Evolutionary conservation across 257 asterid species (phyloP).

Genomic region (Echium plantagineum): DNA sequence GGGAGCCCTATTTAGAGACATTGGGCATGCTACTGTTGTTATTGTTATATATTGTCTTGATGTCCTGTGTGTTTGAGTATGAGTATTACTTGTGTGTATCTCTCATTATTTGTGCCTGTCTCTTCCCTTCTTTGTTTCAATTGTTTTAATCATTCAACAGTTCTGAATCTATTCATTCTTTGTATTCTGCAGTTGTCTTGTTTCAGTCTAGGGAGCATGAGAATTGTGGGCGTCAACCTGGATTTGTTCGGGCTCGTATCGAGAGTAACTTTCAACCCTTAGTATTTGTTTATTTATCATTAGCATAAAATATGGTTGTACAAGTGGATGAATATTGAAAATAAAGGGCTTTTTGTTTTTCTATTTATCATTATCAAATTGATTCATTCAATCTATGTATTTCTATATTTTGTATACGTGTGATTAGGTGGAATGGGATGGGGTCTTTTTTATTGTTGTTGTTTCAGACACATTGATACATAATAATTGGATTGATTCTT

Average conservation of each 20-base stretch:
- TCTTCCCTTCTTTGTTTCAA: background rate
- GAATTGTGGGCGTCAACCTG: slow-evolving; percentile 84
- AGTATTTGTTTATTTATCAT: slow-evolving; percentile 10
- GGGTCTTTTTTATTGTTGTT: background rate
- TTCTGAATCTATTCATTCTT: slow-evolving; percentile 1
- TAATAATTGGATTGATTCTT: background rate
- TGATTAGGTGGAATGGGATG: background rate
- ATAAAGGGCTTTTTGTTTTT: background rate
- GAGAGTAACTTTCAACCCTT: slow-evolving; percentile 51
- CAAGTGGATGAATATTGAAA: background rate
- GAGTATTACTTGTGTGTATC: background rate
- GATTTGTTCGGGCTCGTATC: slow-evolving; percentile 85
- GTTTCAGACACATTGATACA: background rate
- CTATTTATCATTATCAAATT: too few species aligned
- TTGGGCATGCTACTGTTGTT: too few species aligned
- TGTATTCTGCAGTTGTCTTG: slow-evolving; percentile 59
- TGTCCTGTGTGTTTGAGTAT: background rate
- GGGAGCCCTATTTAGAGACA: too few species aligned
- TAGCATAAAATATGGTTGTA: background rate
- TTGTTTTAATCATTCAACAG: slow-evolving; percentile 1
- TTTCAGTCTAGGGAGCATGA: slow-evolving; percentile 93
- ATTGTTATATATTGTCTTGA: background rate
- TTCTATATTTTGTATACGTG: background rate
- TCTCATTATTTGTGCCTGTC: background rate
- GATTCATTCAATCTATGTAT: background rate